Base-by-base conservation (phyloP, 116 monocot genomes). In the Posidonia oceanica region DNA sequence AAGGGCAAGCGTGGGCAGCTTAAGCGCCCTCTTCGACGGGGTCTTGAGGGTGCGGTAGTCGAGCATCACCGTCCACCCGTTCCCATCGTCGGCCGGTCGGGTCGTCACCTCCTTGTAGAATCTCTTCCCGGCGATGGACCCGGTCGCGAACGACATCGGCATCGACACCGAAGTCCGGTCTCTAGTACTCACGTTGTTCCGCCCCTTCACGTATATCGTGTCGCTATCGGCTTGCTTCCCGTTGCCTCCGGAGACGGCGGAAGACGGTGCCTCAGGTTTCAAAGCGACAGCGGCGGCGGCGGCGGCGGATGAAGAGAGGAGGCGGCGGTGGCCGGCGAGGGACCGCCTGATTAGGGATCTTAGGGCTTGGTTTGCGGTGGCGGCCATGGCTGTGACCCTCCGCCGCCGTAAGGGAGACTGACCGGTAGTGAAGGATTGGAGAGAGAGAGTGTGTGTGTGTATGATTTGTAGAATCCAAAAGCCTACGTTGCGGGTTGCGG, bases 21-120 rank as follows among this genome's bases (percentile, higher is more conserved):
- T 98, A 36, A 93, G 83, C 14, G 81, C 74, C 59, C 90, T 74
- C 78, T 93, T 98, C 21, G 83, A 84, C 10, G 92, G 92, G 20
- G 93, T 84, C 74, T 90, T 93, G 4, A 98, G 85, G 42, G 93
- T 98, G 8, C 93, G 67, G 80, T 98, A 98, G 17, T 98, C 98
- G 42, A 98, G 88, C 98, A 98, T 98, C 71, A 93, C 93, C 62
- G 79, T 87, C 93, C 98, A 98, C 40, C 98, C 97, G 20, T 90
- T 93, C 52, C 90, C 92, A 23, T 98, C 90, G 38, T 98, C 98
- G 21, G 98, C 85, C 44, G 52, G 36, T 6, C 88, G 73, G 5
- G 90, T 88, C 41, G 90, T 92, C 41, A 83, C 93, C 67, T 89
- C 80, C 52, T 83, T 78, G 79, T 88, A 96, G 83, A 96, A 98